Conservation (phyloP, 805 yeast species). For the Metschnikowia drakensbergensis region DNA sequence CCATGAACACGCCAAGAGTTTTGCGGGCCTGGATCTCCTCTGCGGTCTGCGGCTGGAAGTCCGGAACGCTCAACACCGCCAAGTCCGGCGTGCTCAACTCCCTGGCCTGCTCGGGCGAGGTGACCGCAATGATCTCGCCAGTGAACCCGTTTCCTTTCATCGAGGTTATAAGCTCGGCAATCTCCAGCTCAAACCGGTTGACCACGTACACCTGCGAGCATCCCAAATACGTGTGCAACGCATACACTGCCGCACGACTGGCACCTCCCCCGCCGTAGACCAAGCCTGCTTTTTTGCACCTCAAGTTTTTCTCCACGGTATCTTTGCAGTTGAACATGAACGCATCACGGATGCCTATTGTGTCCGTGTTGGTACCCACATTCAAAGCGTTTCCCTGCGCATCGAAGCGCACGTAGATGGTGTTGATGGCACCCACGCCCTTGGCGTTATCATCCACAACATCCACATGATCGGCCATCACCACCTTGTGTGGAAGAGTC, state of each 20-base stretch:
- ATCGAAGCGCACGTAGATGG: constrained; percentile 25
- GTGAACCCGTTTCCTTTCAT: constrained; percentile 23
- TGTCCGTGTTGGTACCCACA: constrained; percentile 33
- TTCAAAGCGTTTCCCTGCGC: constrained; percentile 12
- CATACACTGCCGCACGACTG: constrained; percentile 30
- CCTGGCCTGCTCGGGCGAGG: constrained; percentile 23
- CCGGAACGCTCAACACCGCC: constrained; percentile 29
- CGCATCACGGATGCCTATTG: constrained; percentile 29
- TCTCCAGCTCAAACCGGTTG: constrained; percentile 27
- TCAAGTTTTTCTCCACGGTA: constrained; percentile 8
- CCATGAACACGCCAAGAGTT: constrained; percentile 26
- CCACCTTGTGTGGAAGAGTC: constrained; percentile 32
- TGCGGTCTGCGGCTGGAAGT: constrained; percentile 22
- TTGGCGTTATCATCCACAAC: constrained; percentile 25
- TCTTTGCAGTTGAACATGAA: constrained; percentile 17
- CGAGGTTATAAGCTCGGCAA: constrained; percentile 17
- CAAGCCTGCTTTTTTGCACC: constrained; percentile 22
- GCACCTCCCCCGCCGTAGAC: constrained; percentile 38
- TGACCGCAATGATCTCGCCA: constrained; percentile 25
- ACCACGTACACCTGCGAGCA: constrained; percentile 27
- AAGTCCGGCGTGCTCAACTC: constrained; percentile 18
- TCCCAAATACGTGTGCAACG: constrained; percentile 23
- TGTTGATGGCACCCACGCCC: constrained; percentile 33
- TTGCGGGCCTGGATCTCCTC: constrained; percentile 24
- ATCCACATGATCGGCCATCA: constrained; percentile 26